phyloP scores from a whole-genome alignment of 768 basidiomycete genomes.

The Lepiota subincarnata region DNA sequence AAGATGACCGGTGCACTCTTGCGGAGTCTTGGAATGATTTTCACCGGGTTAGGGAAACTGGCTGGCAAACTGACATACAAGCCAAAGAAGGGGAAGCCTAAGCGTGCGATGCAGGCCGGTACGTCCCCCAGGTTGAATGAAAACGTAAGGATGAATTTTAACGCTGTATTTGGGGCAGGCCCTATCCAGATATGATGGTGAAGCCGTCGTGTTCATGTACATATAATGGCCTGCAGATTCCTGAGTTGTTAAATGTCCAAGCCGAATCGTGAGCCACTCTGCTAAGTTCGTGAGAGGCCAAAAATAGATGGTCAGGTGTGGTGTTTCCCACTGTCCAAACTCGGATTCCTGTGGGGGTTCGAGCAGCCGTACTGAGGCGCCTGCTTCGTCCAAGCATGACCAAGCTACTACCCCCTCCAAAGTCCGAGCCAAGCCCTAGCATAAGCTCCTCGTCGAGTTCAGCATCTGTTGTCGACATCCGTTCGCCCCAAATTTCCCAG shows the following conservation, averaged over 20 bases:
- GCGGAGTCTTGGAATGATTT: not conserved
- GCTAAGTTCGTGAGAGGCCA: not conserved
- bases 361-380: not conserved
- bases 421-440: not conserved
- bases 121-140: not conserved
- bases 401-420: not conserved
- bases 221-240: not conserved
- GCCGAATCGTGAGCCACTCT: too few species aligned
- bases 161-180: not conserved
- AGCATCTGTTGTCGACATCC: not conserved
- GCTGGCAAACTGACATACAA: not conserved
- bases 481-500: not conserved
- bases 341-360: too few species aligned
- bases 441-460: not conserved
- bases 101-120: not conserved
- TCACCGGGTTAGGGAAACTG: not conserved
- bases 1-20: conserved; percentile 1
- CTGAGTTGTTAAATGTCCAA: not conserved
- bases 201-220: not conserved
- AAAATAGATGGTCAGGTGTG: not conserved
- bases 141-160: too few species aligned
- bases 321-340: too few species aligned
- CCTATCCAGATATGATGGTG: not conserved
- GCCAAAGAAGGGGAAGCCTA: not conserved
- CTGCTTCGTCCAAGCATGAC: not conserved